Percentiles rank a stretch among this genome's conserved stretches.
Evolutionary conservation across 805 yeast species (phyloP).

Genomic region (Candida patagonica): DNA sequence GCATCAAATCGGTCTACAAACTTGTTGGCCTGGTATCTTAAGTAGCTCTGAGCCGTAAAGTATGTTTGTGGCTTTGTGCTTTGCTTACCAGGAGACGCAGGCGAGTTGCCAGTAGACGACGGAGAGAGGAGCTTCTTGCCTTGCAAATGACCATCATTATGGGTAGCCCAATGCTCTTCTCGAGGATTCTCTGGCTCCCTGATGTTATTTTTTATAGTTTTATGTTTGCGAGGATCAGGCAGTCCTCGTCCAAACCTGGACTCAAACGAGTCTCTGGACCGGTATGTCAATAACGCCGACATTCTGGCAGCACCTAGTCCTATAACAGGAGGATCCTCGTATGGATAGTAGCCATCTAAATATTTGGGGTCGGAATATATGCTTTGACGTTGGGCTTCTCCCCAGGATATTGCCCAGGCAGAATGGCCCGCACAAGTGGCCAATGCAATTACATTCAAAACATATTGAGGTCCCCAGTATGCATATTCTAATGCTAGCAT

Average conservation of each 20-base stretch:
- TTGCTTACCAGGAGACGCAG: constrained; percentile 2
- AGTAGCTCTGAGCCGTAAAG: constrained; percentile 91
- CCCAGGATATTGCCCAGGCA: constrained; percentile 99
- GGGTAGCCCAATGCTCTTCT: constrained; percentile 75
- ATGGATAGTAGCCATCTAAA: constrained; percentile 76
- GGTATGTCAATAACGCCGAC: constrained; percentile 89
- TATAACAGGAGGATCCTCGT: constrained; percentile 68
- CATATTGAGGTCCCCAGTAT: constrained; percentile 57
- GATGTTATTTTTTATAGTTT: constrained; percentile 24
- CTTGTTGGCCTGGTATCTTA: constrained; percentile 89
- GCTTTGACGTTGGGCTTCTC: constrained; percentile 95
- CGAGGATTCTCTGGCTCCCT: constrained; percentile 33
- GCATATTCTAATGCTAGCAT: constrained; percentile 90
- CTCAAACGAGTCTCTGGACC: constrained; percentile 89
- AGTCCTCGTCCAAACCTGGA: constrained; percentile 78
- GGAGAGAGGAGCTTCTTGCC: constrained; percentile 19
- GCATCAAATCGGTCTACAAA: constrained; percentile 89
- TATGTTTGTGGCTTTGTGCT: constrained; percentile 37
- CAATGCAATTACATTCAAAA: constrained; percentile 63
- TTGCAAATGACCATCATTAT: constrained; percentile 68
- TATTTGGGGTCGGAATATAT: constrained; percentile 93
- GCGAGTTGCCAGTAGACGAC: constrained; percentile 2
- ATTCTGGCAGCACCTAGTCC: constrained; percentile 96
- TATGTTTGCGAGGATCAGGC: constrained; percentile 40
- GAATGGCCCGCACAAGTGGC: constrained; percentile 93